Evolutionary conservation across 1,139 yeast genomes (phyloP), one percentile per base, ranked within the genome.

Genomic region (Saccharomyces hybrid): DNA sequence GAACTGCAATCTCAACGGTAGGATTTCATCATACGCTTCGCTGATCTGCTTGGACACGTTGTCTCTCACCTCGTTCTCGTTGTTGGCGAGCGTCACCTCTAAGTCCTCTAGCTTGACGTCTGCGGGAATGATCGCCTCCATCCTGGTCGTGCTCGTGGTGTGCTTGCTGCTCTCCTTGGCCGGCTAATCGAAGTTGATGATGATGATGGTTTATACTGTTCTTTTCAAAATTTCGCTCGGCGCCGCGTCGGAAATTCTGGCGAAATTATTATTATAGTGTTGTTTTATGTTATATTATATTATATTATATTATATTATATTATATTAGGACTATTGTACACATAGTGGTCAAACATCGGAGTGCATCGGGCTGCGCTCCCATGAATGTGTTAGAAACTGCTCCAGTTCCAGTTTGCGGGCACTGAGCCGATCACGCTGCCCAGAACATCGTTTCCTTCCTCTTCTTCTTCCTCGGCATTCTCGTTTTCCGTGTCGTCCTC

Each of bases 391-490:
- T 85, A 83, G 62, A 83, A 83, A 14, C 87, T 82, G 61, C 85
- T 81, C 90, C 90, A 84, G 63, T 84, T 83, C 89, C 89, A 84
- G 63, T 84, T 85, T n/a, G 84, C 86, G 5, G 89, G 89, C 38
- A 84, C 81, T 56, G 82, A 78, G 4, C 83, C 83, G 14, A 75
- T 82, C 47, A 66, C 58, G 54, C 66, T 64, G 20, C 64, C 69
- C 50, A 65, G 49, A 16, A 59, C 52, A 28, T 59, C 61, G 31
- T 55, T 51, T 63, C 64, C 55, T 57, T 55, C 34, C 47, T 47
- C 46, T 59, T 46, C 56, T 61, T 55, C 41, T 5, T 53, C 51
- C 8, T 46, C 53, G 5, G 51, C 54, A 14, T 51, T 58, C 20
- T 49, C 50, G 28, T 51, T 50, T 20, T 50, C 48, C 2, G 42